Conservation (phyloP, 2,329 filamentous ascomycete species). For the Paracorniculantispora psalliotae region DNA sequence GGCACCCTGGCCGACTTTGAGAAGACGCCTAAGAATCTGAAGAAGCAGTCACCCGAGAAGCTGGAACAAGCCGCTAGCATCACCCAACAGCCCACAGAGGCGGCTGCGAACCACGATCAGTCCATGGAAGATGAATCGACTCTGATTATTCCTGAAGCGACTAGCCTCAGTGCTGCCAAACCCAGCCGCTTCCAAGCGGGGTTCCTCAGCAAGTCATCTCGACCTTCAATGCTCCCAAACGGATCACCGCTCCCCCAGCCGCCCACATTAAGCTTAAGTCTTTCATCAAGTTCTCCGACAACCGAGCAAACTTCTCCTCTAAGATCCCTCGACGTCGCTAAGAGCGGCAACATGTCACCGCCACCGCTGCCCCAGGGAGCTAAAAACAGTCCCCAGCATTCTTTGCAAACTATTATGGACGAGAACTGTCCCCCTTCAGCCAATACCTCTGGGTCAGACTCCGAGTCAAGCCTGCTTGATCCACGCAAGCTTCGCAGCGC, state of each 20-base stretch:
- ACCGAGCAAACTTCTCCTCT: conserved; percentile 36
- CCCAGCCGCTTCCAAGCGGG: conserved; percentile 81
- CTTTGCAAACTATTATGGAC: conserved; percentile 36
- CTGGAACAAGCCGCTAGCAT: conserved; percentile 42
- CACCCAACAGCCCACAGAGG: conserved; percentile 12
- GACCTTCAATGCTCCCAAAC: conserved; percentile 36
- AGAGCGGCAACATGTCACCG: conserved; percentile 47
- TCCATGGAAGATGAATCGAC: conserved; percentile 51
- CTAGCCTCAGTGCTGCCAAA: conserved; percentile 37
- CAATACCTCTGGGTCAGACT: conserved; percentile 36
- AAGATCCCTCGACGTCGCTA: conserved; percentile 45
- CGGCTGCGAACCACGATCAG: neutral
- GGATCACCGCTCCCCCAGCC: conserved; percentile 59
- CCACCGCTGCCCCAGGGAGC: conserved; percentile 30
- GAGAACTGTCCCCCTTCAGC: conserved; percentile 48
- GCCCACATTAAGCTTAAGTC: conserved; percentile 51
- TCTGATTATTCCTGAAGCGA: conserved; percentile 47
- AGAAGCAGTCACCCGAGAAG: conserved; percentile 49
- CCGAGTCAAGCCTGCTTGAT: conserved; percentile 47
- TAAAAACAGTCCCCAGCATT: conserved; percentile 29
- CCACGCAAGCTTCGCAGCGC: conserved; percentile 51
- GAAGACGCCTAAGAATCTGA: conserved; percentile 73
- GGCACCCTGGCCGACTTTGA: conserved; percentile 86
- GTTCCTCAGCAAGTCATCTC: conserved; percentile 61
- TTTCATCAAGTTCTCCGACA: conserved; percentile 42